Conservation (phyloP, 2,329 filamentous ascomycete species). For the Xylariaceae sp. region DNA sequence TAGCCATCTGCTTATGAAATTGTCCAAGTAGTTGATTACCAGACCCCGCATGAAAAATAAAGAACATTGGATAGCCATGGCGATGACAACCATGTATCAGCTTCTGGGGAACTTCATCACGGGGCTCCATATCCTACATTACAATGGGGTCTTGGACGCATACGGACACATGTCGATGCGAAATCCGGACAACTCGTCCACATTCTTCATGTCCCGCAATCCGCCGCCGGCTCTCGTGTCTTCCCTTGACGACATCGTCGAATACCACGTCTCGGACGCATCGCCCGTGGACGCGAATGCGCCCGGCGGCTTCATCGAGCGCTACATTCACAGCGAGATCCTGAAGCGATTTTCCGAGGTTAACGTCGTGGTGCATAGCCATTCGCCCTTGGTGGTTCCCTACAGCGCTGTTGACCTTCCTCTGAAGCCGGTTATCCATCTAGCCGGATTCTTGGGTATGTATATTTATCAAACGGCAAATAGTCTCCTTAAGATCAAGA, state of each 20-base stretch:
- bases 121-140: slow-evolving; percentile 62
- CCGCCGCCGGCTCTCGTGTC: slow-evolving; percentile 56
- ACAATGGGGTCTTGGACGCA: slow-evolving; percentile 58
- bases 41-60: no score
- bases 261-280: slow-evolving; percentile 52
- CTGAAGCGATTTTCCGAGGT: slow-evolving; percentile 25
- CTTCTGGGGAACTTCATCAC: no score
- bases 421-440: slow-evolving; percentile 24
- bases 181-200: slow-evolving; percentile 51
- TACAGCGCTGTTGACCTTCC: slow-evolving; percentile 22
- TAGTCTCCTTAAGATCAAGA: no score
- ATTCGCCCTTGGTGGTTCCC: slow-evolving; percentile 24
- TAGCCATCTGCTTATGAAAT: no score
- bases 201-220: slow-evolving; percentile 57
- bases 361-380: slow-evolving; percentile 28
- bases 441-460: slow-evolving; percentile 29
- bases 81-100: no score
- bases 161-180: slow-evolving; percentile 63
- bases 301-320: slow-evolving; percentile 45
- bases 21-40: no score
- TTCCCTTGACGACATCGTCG: slow-evolving; percentile 51
- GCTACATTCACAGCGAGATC: slow-evolving; percentile 32
- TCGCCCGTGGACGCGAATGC: slow-evolving; percentile 48
- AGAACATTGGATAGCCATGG: no score
- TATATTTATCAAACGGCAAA: no score